phyloP scores from a whole-genome alignment of 2,329 filamentous ascomycete genomes.

The Ceratocystis albifundus region DNA sequence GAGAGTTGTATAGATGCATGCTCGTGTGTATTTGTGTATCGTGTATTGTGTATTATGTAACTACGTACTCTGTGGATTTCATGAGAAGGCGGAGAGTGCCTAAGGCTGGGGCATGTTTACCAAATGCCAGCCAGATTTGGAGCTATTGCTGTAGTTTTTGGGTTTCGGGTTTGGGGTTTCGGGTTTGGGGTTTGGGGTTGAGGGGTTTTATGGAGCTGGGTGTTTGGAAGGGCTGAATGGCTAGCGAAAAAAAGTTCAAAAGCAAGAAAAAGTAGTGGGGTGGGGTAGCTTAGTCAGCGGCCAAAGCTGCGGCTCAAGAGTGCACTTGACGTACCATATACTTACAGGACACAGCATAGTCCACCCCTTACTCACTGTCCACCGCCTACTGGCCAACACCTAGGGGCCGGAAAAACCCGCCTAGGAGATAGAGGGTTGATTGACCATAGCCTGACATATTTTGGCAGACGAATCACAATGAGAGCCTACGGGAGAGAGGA shows the following conservation, averaged over 20 bases:
- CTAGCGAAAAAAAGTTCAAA: neutral
- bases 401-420: constrained; percentile 25
- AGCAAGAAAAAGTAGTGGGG: neutral
- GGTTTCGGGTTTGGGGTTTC: neutral
- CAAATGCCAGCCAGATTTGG: constrained; percentile 5
- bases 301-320: neutral
- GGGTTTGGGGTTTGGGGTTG: neutral
- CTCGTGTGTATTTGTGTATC: too few species aligned
- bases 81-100: constrained; percentile 5
- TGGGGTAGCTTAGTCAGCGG: constrained; percentile 8
- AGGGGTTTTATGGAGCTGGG: neutral
- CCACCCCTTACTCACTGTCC: too few species aligned
- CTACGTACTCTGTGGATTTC: constrained; percentile 1
- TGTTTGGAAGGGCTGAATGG: neutral
- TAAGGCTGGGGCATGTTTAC: constrained; percentile 10
- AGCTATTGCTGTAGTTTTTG: constrained; percentile 8
- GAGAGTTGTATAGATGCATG: too few species aligned
- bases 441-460: constrained; percentile 1
- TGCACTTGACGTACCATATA: neutral
- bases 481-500: constrained; percentile 9
- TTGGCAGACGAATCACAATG: constrained; percentile 16
- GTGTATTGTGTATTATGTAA: neutral
- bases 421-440: constrained; percentile 20
- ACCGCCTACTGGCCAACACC: neutral
- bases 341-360: neutral